Percentiles rank a stretch among this genome's conserved stretches.
These are phyloP conservation scores for Talaromyces rugulosus DNA, from an alignment of 2,329 filamentous ascomycete species.

Conservation along the genomic window DNA sequence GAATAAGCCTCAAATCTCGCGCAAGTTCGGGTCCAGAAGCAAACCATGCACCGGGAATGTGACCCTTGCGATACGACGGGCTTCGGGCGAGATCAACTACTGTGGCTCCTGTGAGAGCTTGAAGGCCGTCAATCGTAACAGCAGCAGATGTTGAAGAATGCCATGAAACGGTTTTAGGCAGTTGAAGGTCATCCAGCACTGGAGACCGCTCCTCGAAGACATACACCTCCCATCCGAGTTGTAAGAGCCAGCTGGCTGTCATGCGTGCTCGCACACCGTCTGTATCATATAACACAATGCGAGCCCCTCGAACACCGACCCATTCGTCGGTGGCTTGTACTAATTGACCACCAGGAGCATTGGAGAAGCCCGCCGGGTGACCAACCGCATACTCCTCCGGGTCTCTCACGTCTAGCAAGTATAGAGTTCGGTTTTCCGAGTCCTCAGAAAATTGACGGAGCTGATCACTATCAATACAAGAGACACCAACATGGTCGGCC, in stretches of 20 bases:
- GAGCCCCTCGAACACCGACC: conserved; percentile 27
- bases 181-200: conserved; percentile 11
- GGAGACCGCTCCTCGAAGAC: conserved; percentile 18
- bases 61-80: conserved; percentile 25
- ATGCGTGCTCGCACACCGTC: conserved; percentile 27
- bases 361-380: conserved; percentile 23
- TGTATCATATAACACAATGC: conserved; percentile 25
- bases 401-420: conserved; percentile 27
- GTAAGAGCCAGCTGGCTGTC: conserved; percentile 27
- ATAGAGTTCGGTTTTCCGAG: conserved; percentile 19
- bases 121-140: conserved; percentile 13
- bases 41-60: conserved; percentile 27
- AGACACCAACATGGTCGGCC: conserved; percentile 3
- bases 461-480: conserved; percentile 1
- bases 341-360: conserved; percentile 28
- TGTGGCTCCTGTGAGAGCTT: conserved; percentile 13
- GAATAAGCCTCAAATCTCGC: conserved; percentile 19
- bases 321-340: conserved; percentile 31
- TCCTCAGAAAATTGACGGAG: conserved; percentile 11
- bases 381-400: conserved; percentile 22
- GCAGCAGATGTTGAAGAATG: background rate
- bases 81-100: conserved; percentile 28
- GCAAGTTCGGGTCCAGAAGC: conserved; percentile 28
- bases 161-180: background rate
- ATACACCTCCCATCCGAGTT: conserved; percentile 29